Evolutionary conservation across 2,329 filamentous ascomycete genomes (phyloP), one percentile per base, ranked within the genome.

Genomic region (Aspergillus puulaauensis): DNA sequence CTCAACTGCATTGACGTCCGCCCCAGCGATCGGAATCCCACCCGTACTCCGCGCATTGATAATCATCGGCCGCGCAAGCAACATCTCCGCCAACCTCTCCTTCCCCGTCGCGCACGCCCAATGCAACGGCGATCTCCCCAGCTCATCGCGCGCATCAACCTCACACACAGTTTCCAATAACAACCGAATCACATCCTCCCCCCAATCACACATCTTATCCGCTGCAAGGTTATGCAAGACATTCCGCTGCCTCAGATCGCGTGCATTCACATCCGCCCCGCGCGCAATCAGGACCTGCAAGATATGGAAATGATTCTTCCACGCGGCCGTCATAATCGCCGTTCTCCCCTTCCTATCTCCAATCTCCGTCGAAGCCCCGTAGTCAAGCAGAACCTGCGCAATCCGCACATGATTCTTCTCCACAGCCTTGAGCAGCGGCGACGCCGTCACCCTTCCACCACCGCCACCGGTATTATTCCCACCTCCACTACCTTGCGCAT

Each of bases 31-130:
- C 62, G 58, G 73, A 9, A 35, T 60, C 70, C 27, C 56, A 12
- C 51, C 17, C 14, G 17, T 27, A 17, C 9, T 19, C 27, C 39
- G 14, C 45, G 24, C 21, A 37, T 17, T 23, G 9, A 45, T 39
- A 24, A 54, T 33, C n/a, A 70, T 47, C 23, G 66, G 57, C 57
- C 70, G 62, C 15, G 66, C 71, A 5, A 83, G 71, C 27, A 86
- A 71, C 62, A 79, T 72, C 54, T 79, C 75, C 17, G 78, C 80
- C 11, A 85, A 72, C 33, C 76, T 74, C 50, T 78, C 71, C 64
- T 85, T 83, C 17, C 81, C 81, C 45, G 83, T 83, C 23, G 80
- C 82, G 37, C 82, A 83, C 2, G 83, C 83, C 83, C 83, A 86
- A 59, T 85, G 77, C 43, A 86, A 67, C 3, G 84, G 80, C 31